Evolutionary conservation across 1,284 basidiomycete genomes (phyloP).

Genomic region (Ceratobasidium sp.): DNA sequence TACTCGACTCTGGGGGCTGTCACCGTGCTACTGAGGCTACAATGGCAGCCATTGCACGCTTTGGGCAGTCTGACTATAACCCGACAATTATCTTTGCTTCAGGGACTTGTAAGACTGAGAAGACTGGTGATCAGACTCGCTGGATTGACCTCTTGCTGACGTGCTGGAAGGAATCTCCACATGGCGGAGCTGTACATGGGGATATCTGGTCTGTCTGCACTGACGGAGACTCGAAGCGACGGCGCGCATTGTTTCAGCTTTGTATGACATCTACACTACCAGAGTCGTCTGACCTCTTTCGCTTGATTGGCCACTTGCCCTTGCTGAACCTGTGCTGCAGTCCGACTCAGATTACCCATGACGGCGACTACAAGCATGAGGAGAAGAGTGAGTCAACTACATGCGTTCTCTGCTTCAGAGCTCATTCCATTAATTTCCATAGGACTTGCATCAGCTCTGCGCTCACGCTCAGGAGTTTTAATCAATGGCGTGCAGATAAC

Average conservation of each 20-base stretch:
- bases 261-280: slow-evolving; percentile 5
- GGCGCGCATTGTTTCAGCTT: background rate
- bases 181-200: slow-evolving; percentile 1
- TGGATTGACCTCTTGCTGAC: background rate
- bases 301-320: background rate
- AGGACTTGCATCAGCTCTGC: slow-evolving; percentile 10
- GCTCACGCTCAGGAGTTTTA: slow-evolving; percentile 4
- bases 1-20: slow-evolving; percentile 3
- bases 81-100: slow-evolving; percentile 2
- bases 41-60: slow-evolving; percentile 5
- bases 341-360: slow-evolving; percentile 5
- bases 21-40: slow-evolving; percentile 20
- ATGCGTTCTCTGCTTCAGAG: background rate
- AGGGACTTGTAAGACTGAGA: slow-evolving; percentile 27
- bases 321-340: slow-evolving; percentile 9
- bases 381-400: slow-evolving; percentile 18
- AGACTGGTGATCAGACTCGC: background rate
- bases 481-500: slow-evolving; percentile 17
- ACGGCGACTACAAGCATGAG: slow-evolving; percentile 30
- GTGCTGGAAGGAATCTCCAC: slow-evolving; percentile 1
- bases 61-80: slow-evolving; percentile 20
- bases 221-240: slow-evolving; percentile 14
- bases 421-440: background rate
- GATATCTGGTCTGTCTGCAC: slow-evolving; percentile 15
- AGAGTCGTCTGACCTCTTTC: background rate